Conservation (phyloP, 495 filamentous ascomycete genomes). For the Jackrogersella minutella region DNA sequence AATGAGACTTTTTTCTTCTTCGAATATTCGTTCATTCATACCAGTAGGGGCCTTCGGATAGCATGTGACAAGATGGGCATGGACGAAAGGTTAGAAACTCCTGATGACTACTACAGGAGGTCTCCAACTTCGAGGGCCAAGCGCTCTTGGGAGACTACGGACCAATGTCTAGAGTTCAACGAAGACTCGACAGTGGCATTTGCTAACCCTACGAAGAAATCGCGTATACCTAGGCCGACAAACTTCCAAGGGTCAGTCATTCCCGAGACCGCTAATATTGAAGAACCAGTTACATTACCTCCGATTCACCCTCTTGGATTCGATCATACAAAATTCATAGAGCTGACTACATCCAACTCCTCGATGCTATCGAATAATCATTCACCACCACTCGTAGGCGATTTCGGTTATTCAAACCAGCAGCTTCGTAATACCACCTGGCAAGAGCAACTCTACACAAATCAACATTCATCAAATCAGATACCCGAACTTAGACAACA, state of each 20-base stretch:
- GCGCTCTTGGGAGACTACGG: conserved; percentile 7
- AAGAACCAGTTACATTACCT: not conserved
- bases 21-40: not conserved
- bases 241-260: not conserved
- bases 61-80: not conserved
- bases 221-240: not conserved
- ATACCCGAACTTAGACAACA: not conserved
- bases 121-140: not conserved
- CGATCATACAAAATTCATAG: not conserved
- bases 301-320: not conserved
- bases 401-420: not conserved
- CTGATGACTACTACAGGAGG: not conserved
- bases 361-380: not conserved
- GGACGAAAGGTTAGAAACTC: not conserved
- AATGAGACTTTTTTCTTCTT: not conserved
- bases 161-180: not conserved
- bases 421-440: not conserved
- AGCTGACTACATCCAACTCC: not conserved
- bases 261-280: not conserved
- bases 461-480: not conserved
- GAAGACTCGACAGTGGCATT: not conserved
- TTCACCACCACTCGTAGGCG: not conserved
- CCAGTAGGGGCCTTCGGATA: not conserved
- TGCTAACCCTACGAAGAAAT: not conserved
- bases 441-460: not conserved